Evolutionary conservation across 805 yeast genomes (phyloP).

Genomic region (Candida taoyuanica): DNA sequence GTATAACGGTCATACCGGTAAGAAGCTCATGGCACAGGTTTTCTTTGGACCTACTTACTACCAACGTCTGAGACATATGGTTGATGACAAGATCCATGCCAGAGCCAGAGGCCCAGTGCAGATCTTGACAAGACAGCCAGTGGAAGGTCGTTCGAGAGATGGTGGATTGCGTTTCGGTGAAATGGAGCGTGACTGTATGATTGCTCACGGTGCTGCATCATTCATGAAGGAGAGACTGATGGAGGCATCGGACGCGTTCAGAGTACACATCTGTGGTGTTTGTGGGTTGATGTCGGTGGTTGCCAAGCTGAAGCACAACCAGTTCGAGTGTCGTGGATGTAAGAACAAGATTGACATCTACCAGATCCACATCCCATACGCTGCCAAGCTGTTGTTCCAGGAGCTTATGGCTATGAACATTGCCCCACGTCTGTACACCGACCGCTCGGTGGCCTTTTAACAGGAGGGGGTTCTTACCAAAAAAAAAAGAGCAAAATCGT

Average conservation of each 20-base stretch:
- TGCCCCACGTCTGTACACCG: conserved; percentile 95
- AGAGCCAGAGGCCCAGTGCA: conserved; percentile 99
- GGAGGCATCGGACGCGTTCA: conserved; percentile 99
- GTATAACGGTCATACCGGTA: conserved; percentile 99
- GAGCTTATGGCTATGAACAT: conserved; percentile 99
- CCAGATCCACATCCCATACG: conserved; percentile 97
- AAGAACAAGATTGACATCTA: conserved; percentile 97
- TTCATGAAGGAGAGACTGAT: conserved; percentile 95
- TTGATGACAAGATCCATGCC: conserved; percentile 97
- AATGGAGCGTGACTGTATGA: conserved; percentile 99
- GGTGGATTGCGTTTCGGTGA: conserved; percentile 99
- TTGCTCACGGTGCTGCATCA: conserved; percentile 99
- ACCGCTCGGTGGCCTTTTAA: conserved; percentile 58
- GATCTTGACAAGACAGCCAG: conserved; percentile 96
- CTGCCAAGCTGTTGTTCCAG: conserved; percentile 96
- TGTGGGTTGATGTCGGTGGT: conserved; percentile 98
- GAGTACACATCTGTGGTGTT: conserved; percentile 96
- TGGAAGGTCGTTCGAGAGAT: conserved; percentile 98
- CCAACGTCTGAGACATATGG: conserved; percentile 99
- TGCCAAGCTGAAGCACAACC: conserved; percentile 95
- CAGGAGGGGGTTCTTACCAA: neutral
- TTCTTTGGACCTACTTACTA: conserved; percentile 99
- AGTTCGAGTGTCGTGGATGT: conserved; percentile 97
- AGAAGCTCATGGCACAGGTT: conserved; percentile 94
- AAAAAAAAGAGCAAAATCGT: neutral